A percentile compares a stretch with the other conserved stretches of the same genome.
Conservation (phyloP, 2,329 filamentous ascomycete genomes). For the Cyphellophora europaea region DNA sequence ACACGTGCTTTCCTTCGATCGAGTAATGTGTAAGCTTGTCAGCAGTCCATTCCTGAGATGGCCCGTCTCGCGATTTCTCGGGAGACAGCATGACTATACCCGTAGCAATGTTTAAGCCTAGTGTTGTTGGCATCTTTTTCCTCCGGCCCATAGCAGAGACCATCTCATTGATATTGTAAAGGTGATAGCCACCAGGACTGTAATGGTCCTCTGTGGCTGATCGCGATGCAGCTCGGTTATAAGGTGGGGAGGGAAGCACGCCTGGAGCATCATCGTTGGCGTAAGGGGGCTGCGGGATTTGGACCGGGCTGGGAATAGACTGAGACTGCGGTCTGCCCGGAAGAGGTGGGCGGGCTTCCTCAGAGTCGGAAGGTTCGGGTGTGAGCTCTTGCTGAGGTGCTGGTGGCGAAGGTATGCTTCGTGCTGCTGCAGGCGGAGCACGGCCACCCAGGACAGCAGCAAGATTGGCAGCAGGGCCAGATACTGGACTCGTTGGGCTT, state of each 20-base stretch:
- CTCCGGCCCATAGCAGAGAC: constrained; percentile 92
- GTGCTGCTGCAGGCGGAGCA: constrained; percentile 22
- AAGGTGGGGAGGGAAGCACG: constrained; percentile 47
- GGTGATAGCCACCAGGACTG: constrained; percentile 73
- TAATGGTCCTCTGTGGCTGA: constrained; percentile 37
- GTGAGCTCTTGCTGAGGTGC: constrained; percentile 45
- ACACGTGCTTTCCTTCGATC: constrained; percentile 95
- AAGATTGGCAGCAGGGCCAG: constrained; percentile 50
- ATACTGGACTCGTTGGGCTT: constrained; percentile 29
- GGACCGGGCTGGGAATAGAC: constrained; percentile 11
- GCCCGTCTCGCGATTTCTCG: constrained; percentile 72
- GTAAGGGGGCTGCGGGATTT: constrained; percentile 34
- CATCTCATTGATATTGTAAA: constrained; percentile 98
- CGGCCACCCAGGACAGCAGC: constrained; percentile 35
- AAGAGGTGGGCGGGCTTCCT: constrained; percentile 49
- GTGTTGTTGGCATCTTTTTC: constrained; percentile 95
- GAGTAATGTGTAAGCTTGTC: constrained; percentile 97
- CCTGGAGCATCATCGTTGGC: constrained; percentile 28
- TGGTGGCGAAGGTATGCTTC: constrained; percentile 26
- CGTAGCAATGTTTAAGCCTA: constrained; percentile 85
- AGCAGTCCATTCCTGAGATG: constrained; percentile 84
- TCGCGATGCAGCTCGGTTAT: constrained; percentile 38
- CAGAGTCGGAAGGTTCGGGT: constrained; percentile 60
- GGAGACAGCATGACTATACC: constrained; percentile 86
- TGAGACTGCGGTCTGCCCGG: constrained; percentile 54